A percentile compares a stretch with the other conserved stretches of the same genome.
Evolutionary conservation across 2,329 filamentous ascomycete genomes (phyloP).

Genomic region (Rutstroemia sydowiana): DNA sequence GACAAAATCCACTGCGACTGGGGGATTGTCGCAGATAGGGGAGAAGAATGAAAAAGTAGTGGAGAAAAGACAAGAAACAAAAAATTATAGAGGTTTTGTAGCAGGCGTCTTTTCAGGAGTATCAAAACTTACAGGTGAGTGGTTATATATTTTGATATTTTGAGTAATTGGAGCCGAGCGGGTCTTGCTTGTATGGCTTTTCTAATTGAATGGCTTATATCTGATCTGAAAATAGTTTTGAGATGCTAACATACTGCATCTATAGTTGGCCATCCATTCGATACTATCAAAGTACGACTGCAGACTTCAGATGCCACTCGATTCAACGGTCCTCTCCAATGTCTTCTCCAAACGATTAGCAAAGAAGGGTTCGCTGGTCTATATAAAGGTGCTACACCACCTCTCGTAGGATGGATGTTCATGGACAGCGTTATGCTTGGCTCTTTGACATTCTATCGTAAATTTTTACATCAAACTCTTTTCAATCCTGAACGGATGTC

Average conservation of each 20-base stretch:
- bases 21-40: not conserved
- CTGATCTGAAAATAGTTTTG: not conserved
- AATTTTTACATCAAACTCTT: slow-evolving; percentile 71
- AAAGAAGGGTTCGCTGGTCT: slow-evolving; percentile 79
- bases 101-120: slow-evolving; percentile 94
- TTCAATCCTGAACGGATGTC: slow-evolving; percentile 48
- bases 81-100: slow-evolving; percentile 83
- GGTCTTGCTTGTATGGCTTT: too few relatives aligned
- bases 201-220: not conserved
- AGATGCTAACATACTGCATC: not conserved
- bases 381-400: slow-evolving; percentile 92
- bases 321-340: slow-evolving; percentile 82
- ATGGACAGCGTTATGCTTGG: slow-evolving; percentile 93
- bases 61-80: slow-evolving; percentile 34
- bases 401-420: slow-evolving; percentile 94
- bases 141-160: not conserved
- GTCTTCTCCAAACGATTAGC: slow-evolving; percentile 72
- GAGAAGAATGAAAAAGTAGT: slow-evolving; percentile 12
- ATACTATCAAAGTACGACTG: slow-evolving; percentile 92
- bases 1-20: not conserved
- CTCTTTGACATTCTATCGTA: slow-evolving; percentile 82
- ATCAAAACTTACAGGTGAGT: slow-evolving; percentile 73
- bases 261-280: slow-evolving; percentile 67
- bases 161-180: too few relatives aligned
- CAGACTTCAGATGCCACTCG: slow-evolving; percentile 74